These are phyloP conservation scores for Corynascus novoguineensis DNA, from an alignment of 495 filamentous ascomycete species.

Conservation along the genomic window DNA sequence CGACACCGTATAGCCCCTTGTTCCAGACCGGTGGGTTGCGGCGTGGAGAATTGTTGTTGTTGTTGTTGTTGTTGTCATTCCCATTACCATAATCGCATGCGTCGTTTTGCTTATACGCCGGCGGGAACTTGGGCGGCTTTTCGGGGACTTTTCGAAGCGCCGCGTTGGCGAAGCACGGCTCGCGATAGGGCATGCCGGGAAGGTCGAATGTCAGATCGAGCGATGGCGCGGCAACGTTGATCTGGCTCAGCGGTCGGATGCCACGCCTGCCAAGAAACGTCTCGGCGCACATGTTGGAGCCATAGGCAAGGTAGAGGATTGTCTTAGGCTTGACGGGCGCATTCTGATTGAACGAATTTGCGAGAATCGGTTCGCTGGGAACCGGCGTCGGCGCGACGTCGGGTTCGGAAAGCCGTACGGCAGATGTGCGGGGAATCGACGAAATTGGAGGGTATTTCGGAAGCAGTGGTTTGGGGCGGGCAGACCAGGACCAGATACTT, in stretches of 20 bases:
- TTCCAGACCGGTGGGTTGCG: slow-evolving; percentile 49
- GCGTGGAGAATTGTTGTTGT: too few species aligned
- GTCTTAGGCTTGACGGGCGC: slow-evolving; percentile 35
- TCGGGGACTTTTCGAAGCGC: slow-evolving; percentile 46
- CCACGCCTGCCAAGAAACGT: slow-evolving; percentile 71
- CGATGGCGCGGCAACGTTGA: slow-evolving; percentile 73
- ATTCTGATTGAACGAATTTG: slow-evolving; percentile 6
- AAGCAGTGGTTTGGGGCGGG: neutral
- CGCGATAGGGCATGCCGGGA: slow-evolving; percentile 75
- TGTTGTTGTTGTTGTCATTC: too few species aligned
- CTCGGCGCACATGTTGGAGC: slow-evolving; percentile 74
- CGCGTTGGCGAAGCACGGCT: slow-evolving; percentile 91
- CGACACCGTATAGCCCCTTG: slow-evolving; percentile 81
- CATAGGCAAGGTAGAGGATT: slow-evolving; percentile 89
- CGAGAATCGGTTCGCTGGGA: slow-evolving; percentile 24
- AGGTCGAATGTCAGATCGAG: slow-evolving; percentile 79
- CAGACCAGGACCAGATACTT: slow-evolving; percentile 14
- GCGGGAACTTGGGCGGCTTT: slow-evolving; percentile 32
- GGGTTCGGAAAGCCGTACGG: slow-evolving; percentile 26
- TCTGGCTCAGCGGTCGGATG: slow-evolving; percentile 69
- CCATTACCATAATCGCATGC: neutral
- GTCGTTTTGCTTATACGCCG: slow-evolving; percentile 10
- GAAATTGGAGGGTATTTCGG: slow-evolving; percentile 19
- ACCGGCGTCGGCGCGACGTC: slow-evolving; percentile 26
- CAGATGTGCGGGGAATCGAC: slow-evolving; percentile 22